Percentiles rank a stretch among this genome's conserved stretches.
Evolutionary conservation across 208 protist genomes (phyloP).

Genomic region (Phytomonas sp.): DNA sequence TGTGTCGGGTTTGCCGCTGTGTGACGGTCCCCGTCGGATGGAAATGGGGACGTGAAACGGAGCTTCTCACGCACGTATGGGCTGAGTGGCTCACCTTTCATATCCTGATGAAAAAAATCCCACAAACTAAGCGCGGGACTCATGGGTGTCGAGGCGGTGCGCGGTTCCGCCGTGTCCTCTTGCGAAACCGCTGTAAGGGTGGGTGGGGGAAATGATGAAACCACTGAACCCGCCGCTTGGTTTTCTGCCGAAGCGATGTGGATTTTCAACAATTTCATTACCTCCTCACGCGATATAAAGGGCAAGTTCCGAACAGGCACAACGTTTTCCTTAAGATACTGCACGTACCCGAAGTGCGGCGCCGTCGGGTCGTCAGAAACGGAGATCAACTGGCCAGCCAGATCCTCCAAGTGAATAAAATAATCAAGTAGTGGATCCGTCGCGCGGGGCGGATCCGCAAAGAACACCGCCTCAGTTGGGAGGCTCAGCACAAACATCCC

Average conservation of each 20-base stretch:
- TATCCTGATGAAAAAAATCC: conserved; percentile 61
- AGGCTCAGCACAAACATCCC: conserved; percentile 74
- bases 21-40: neutral
- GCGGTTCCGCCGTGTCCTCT: neutral
- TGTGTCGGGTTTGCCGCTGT: neutral
- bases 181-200: neutral
- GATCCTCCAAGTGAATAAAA: conserved; percentile 73
- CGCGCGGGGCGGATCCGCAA: conserved; percentile 51
- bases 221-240: neutral
- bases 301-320: conserved; percentile 63
- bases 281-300: conserved; percentile 34
- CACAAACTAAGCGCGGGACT: conserved; percentile 52
- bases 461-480: conserved; percentile 56
- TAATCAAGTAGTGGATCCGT: conserved; percentile 41
- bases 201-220: neutral
- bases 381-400: conserved; percentile 60
- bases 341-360: conserved; percentile 55
- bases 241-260: neutral
- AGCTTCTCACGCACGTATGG: conserved; percentile 40
- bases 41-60: conserved; percentile 8
- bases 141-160: neutral
- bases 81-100: conserved; percentile 43
- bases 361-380: conserved; percentile 23
- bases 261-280: conserved; percentile 23
- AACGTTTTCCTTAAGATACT: conserved; percentile 65